Conservation (phyloP, 2,329 filamentous ascomycete species). For the Polychaeton citri region DNA sequence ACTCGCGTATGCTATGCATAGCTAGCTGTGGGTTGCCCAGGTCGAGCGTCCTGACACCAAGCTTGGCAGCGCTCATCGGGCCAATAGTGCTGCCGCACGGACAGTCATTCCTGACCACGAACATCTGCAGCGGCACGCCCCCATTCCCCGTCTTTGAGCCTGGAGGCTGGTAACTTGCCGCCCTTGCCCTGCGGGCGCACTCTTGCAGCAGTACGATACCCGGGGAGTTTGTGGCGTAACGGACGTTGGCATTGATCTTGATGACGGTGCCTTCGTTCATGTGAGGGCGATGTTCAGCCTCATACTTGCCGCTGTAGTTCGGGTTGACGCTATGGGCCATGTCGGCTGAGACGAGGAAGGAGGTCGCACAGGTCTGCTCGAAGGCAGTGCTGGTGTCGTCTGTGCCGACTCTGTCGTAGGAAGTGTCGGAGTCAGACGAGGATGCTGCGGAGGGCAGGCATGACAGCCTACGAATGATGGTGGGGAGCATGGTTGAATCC, state of each 20-base stretch:
- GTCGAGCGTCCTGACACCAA: conserved; percentile 82
- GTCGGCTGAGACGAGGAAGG: conserved; percentile 89
- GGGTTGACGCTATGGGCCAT: conserved; percentile 97
- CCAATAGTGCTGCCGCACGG: conserved; percentile 93
- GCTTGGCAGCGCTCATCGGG: conserved; percentile 79
- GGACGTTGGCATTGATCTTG: conserved; percentile 95
- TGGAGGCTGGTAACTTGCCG: conserved; percentile 17
- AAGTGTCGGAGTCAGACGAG: conserved; percentile 42
- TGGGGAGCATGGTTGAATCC: conserved; percentile 79
- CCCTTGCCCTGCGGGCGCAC: conserved; percentile 51
- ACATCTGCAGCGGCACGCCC: conserved; percentile 80
- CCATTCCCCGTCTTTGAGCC: conserved; percentile 31
- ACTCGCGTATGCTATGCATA: conserved; percentile 97
- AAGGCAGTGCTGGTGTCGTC: conserved; percentile 67
- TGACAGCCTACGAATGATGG: conserved; percentile 74
- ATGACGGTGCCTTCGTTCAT: conserved; percentile 96
- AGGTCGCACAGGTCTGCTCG: conserved; percentile 81
- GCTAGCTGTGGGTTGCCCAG: conserved; percentile 86
- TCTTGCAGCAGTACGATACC: conserved; percentile 89
- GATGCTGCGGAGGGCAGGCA: conserved; percentile 54
- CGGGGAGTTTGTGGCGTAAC: conserved; percentile 91
- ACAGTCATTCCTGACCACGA: conserved; percentile 92
- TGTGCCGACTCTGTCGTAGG: conserved; percentile 7
- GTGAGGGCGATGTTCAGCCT: conserved; percentile 75
- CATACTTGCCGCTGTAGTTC: conserved; percentile 88